Percentiles rank a stretch among this genome's conserved stretches.
phyloP scores from a whole-genome alignment of 805 yeast genomes.

The Henningerozyma blattae region DNA sequence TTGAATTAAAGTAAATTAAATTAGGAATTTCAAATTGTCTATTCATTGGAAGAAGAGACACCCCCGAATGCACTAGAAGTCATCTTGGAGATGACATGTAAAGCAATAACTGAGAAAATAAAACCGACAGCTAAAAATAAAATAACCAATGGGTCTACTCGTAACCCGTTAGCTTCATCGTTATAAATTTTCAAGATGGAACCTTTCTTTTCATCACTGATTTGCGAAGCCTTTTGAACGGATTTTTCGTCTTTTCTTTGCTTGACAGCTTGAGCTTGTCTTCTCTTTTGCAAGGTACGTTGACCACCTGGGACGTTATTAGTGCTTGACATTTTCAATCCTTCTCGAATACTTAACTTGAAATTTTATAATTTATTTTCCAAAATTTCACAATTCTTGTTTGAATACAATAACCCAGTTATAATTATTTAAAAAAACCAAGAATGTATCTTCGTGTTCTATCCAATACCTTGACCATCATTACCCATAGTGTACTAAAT shows the following conservation, averaged over 20 bases:
- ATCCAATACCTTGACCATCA: no score
- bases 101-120: constrained; percentile 81
- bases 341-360: no score
- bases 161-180: constrained; percentile 86
- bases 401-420: no score
- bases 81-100: constrained; percentile 85
- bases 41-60: no score
- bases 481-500: no score
- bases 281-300: constrained; percentile 71
- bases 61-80: constrained; percentile 32
- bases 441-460: no score
- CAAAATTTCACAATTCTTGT: no score
- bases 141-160: constrained; percentile 90
- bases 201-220: constrained; percentile 77
- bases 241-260: constrained; percentile 40
- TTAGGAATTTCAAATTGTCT: no score
- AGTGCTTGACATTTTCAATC: constrained; percentile 10
- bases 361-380: no score
- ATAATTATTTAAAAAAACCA: no score
- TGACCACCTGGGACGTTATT: constrained; percentile 57
- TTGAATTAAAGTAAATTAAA: no score
- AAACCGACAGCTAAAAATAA: constrained; percentile 89
- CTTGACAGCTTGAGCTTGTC: constrained; percentile 54
- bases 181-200: constrained; percentile 91
- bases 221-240: constrained; percentile 65